These are phyloP conservation scores for Actinomortierella wolfii DNA, from an alignment of 371 early-diverging fungal genomes.

Conservation along the genomic window DNA sequence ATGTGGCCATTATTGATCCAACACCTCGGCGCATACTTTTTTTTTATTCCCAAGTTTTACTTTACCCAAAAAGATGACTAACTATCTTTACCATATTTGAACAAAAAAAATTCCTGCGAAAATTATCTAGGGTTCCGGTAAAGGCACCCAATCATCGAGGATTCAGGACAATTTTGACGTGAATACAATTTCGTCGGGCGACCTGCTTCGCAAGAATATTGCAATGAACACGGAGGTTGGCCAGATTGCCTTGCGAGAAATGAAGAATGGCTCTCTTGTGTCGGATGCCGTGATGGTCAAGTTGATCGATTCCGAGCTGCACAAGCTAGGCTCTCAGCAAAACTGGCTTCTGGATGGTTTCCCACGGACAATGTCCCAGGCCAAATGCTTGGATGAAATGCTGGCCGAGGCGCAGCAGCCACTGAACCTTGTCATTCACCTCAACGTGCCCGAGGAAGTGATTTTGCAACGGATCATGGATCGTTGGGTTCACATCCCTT, in stretches of 20 bases:
- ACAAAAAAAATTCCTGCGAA: not conserved
- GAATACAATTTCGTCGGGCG: conserved; percentile 80
- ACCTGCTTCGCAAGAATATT: conserved; percentile 81
- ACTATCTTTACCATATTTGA: no score
- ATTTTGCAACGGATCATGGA: conserved; percentile 91
- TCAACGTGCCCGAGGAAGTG: conserved; percentile 91
- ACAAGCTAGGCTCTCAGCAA: conserved; percentile 49
- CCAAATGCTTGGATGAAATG: conserved; percentile 73
- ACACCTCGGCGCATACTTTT: no score
- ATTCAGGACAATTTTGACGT: conserved; percentile 72
- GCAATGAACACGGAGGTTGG: conserved; percentile 71
- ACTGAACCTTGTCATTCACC: conserved; percentile 84
- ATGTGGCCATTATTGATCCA: no score
- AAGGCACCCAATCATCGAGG: conserved; percentile 87
- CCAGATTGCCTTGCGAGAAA: conserved; percentile 61
- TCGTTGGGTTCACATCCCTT: conserved; percentile 93
- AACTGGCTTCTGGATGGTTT: conserved; percentile 96
- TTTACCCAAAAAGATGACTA: no score
- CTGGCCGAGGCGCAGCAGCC: conserved; percentile 61
- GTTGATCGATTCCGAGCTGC: conserved; percentile 75
- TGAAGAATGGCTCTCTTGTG: conserved; percentile 71
- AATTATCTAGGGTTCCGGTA: conserved; percentile 72
- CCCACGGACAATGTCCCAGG: conserved; percentile 92
- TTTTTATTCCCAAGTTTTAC: no score
- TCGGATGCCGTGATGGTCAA: conserved; percentile 80